A percentile compares a stretch with the other conserved stretches of the same genome.
Conservation (phyloP, 2,329 filamentous ascomycete genomes). For the Diaporthe vexans region DNA sequence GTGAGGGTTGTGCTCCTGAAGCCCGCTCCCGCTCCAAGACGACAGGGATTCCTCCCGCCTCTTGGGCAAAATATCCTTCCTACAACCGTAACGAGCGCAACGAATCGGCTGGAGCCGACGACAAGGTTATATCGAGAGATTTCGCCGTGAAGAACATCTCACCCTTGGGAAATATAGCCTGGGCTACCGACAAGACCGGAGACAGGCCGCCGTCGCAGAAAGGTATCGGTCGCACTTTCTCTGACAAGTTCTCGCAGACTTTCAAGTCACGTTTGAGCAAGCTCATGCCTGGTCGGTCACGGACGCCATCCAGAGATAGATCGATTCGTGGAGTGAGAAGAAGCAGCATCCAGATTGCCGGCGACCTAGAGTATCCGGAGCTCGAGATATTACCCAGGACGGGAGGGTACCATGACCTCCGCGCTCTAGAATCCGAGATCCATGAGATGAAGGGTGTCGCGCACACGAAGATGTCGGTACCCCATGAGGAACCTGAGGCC, state of each 20-base stretch:
- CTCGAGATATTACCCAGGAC: slow-evolving; percentile 44
- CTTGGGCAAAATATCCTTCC: slow-evolving; percentile 54
- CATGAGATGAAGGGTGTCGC: slow-evolving; percentile 42
- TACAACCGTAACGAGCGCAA: slow-evolving; percentile 49
- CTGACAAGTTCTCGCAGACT: slow-evolving; percentile 50
- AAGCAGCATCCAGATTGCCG: slow-evolving; percentile 39
- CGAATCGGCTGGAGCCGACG: slow-evolving; percentile 44
- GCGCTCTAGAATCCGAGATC: slow-evolving; percentile 44
- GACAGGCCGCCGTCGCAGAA: not conserved
- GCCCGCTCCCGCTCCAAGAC: not conserved
- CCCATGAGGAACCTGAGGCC: not conserved
- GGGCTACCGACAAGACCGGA: slow-evolving; percentile 47
- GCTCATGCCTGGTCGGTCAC: slow-evolving; percentile 44
- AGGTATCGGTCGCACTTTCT: slow-evolving; percentile 46
- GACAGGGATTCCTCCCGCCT: slow-evolving; percentile 43
- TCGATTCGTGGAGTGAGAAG: slow-evolving; percentile 35
- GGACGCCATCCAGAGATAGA: slow-evolving; percentile 32
- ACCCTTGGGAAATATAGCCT: slow-evolving; percentile 44
- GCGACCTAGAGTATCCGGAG: slow-evolving; percentile 45
- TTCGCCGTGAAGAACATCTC: slow-evolving; percentile 48
- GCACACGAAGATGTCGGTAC: not conserved
- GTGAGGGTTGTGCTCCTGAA: not conserved
- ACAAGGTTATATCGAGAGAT: slow-evolving; percentile 49
- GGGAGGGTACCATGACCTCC: slow-evolving; percentile 43
- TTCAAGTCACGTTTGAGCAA: slow-evolving; percentile 48